Base-by-base conservation (phyloP, 495 filamentous ascomycete species). In the Aspergillus homomorphus region DNA sequence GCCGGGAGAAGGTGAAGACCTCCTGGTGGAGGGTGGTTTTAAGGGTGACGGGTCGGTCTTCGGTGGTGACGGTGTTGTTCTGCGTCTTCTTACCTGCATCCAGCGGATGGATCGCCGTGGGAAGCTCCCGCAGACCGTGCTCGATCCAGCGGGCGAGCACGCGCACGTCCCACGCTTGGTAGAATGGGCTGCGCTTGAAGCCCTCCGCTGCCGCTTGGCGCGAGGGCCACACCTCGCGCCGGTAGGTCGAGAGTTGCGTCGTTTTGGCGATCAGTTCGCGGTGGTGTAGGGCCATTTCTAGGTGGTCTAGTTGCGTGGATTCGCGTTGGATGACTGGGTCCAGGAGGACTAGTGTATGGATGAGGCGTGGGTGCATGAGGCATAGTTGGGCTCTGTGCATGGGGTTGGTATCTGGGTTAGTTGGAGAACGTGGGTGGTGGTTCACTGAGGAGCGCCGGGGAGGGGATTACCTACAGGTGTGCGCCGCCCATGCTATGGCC, bases 401-500 rank as follows among this genome's bases (percentile, higher is more conserved):
- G 54, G 43, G 48, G 45, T 53, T 43, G 38, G 33, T 62, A 53
- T 57, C 45, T 21, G 42, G 48, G 22, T 57, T 24, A 51, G 20
- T 24, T 9, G 33, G n/a, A 19, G 18, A 22, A 33, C 16, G 44
- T 42, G 24, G 26, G 23, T 20, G 21, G 16, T 57, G 18, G 9
- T 28, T 3, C 3, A 28, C 9, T 28, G 33, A n/a, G 33, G 5
- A 12, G 7, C 12, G 33, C 22, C 33, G 53, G 23, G 30, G 26
- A 30, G 48, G 48, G 19, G 44, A 54, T n/a, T 38, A 66, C 75
- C 64, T 21, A 81, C 75, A 83, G 81, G 52, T 89, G 82, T 66
- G 81, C 82, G 58, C 82, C 92, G 62, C 94, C 94, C 80, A 91
- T 88, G 68, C 89, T 93, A 73, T 98, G 94, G 20, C 94, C 94